A percentile compares a stretch with the other conserved stretches of the same genome.
phyloP scores from a whole-genome alignment of 805 yeast genomes.

The Nakazawaea wyomingensis region DNA sequence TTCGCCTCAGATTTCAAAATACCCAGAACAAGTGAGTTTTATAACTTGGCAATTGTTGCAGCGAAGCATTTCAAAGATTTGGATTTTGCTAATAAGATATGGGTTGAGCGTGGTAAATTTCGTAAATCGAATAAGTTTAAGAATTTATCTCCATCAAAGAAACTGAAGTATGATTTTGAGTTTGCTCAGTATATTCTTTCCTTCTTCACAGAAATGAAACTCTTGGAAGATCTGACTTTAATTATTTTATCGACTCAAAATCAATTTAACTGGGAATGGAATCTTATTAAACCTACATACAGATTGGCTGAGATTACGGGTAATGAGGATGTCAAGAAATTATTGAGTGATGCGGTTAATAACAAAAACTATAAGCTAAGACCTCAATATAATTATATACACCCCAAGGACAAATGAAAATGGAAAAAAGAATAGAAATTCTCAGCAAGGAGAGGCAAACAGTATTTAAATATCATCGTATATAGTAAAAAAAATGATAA shows the following conservation, averaged over 20 bases:
- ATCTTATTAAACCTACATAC: conserved; percentile 38
- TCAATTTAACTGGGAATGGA: conserved; percentile 64
- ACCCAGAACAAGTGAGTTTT: conserved; percentile 43
- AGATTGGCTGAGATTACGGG: conserved; percentile 37
- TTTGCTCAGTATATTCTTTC: conserved; percentile 73
- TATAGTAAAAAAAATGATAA: not conserved
- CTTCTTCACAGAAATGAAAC: conserved; percentile 48
- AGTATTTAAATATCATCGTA: not conserved
- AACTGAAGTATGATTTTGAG: conserved; percentile 48
- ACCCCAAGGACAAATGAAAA: not conserved
- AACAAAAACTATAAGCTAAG: conserved; percentile 6
- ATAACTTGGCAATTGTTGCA: conserved; percentile 60
- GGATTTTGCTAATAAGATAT: conserved; percentile 57
- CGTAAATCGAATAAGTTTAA: conserved; percentile 52
- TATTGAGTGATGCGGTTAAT: conserved; percentile 12
- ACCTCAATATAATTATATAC: conserved; percentile 5
- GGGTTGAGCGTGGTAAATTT: conserved; percentile 77
- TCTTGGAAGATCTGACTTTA: conserved; percentile 64
- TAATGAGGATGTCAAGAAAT: conserved; percentile 28
- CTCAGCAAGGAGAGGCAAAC: not conserved
- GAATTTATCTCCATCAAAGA: conserved; percentile 27
- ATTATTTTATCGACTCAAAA: conserved; percentile 62
- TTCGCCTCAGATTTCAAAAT: conserved; percentile 21
- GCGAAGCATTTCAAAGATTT: conserved; percentile 52
- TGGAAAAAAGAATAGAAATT: not conserved